These are phyloP conservation scores for Lactifluus hygrophoroides DNA, from an alignment of 768 basidiomycete species.

Conservation along the genomic window DNA sequence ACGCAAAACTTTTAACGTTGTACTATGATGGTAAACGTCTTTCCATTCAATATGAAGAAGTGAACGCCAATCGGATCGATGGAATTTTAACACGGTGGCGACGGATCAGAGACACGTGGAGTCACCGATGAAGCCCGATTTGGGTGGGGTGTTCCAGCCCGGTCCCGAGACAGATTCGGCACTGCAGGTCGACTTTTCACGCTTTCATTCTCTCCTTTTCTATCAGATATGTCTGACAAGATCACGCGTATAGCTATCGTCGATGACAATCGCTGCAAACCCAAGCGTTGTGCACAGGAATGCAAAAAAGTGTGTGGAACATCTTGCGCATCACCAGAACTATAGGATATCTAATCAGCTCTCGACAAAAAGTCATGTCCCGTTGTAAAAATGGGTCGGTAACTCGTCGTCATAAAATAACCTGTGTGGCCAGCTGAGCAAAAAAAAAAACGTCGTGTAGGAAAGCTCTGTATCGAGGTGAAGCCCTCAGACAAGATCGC, in stretches of 20 bases:
- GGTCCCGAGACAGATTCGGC: background rate
- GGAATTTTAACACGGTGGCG: background rate
- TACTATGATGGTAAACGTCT: too few species aligned
- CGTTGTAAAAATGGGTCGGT: slow-evolving; percentile 91
- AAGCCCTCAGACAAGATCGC: slow-evolving; percentile 94
- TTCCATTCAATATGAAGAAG: too few species aligned
- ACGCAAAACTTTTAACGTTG: too few species aligned
- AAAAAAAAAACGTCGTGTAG: slow-evolving; percentile 31
- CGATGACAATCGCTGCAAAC: slow-evolving; percentile 87
- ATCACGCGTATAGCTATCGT: slow-evolving; percentile 98
- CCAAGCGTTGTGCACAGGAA: slow-evolving; percentile 94
- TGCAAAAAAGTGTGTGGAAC: slow-evolving; percentile 75
- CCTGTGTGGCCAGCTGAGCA: background rate
- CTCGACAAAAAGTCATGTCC: slow-evolving; percentile 78
- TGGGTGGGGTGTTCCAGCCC: background rate
- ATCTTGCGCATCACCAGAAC: slow-evolving; percentile 5
- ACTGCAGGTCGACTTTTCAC: background rate
- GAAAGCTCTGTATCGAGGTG: slow-evolving; percentile 98
- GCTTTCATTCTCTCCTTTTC: background rate
- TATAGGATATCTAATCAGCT: slow-evolving; percentile 9
- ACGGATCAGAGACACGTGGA: slow-evolving; percentile 7
- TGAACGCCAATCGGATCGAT: slow-evolving; percentile 7
- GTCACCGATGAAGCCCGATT: background rate
- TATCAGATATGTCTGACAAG: slow-evolving; percentile 69
- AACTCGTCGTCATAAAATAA: background rate